phyloP scores from a whole-genome alignment of 371 early-diverging fungal species.

The Mucor saturninus region DNA sequence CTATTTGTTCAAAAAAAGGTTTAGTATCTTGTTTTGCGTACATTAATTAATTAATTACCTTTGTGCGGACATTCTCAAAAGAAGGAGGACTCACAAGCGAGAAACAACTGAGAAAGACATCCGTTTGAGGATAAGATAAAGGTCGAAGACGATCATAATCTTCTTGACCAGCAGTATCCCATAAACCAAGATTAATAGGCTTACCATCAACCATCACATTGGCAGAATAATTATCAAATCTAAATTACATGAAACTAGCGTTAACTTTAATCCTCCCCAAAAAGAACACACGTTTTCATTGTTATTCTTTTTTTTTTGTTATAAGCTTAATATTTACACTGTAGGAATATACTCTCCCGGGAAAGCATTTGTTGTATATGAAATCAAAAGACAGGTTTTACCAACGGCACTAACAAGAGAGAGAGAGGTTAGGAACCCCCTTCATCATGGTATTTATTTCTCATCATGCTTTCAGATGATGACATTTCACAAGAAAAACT shows the following conservation, averaged over 20 bases:
- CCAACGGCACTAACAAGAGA: slow-evolving; percentile 83
- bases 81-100: slow-evolving; percentile 88
- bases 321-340: slow-evolving; percentile 82
- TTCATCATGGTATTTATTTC: neutral
- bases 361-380: slow-evolving; percentile 97
- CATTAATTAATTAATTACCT: slow-evolving; percentile 48
- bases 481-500: slow-evolving; percentile 3
- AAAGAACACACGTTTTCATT: too few relatives aligned
- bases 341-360: slow-evolving; percentile 98
- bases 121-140: slow-evolving; percentile 93
- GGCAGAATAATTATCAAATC: slow-evolving; percentile 96
- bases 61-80: slow-evolving; percentile 90
- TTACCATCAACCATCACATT: slow-evolving; percentile 95
- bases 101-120: slow-evolving; percentile 92
- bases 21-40: neutral
- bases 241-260: slow-evolving; percentile 26
- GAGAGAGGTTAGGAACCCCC: too few relatives aligned
- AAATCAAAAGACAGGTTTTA: slow-evolving; percentile 95
- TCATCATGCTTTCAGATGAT: too few relatives aligned
- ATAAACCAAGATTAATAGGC: slow-evolving; percentile 93
- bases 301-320: too few relatives aligned
- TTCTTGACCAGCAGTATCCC: slow-evolving; percentile 99
- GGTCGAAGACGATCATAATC: slow-evolving; percentile 96
- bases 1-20: slow-evolving; percentile 48
- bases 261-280: neutral